These are phyloP conservation scores for Metroxylon sagu DNA, from an alignment of 176 grass and related monocot species.

Conservation along the genomic window DNA sequence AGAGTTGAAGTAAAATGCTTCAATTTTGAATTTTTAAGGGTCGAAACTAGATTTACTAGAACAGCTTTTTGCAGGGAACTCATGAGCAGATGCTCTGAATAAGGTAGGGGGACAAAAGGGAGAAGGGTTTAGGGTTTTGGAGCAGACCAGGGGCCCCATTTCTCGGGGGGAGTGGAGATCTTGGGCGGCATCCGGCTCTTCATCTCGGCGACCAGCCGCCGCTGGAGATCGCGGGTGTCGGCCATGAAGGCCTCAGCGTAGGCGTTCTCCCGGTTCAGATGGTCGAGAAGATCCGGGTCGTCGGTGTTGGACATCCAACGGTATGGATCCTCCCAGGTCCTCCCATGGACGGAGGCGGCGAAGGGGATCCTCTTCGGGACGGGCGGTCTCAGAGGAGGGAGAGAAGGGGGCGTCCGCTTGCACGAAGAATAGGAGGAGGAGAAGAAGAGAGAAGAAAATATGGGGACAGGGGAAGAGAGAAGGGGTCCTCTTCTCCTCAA, in stretches of 20 bases:
- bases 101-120: neutral
- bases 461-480: neutral
- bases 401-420: slow-evolving; percentile 6
- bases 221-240: slow-evolving; percentile 33
- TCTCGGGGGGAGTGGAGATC: slow-evolving; percentile 46
- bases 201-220: slow-evolving; percentile 60
- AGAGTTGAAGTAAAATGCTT: no score
- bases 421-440: slow-evolving; percentile 19
- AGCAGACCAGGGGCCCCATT: slow-evolving; percentile 71
- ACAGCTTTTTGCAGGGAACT: no score
- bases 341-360: slow-evolving; percentile 56
- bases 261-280: slow-evolving; percentile 57
- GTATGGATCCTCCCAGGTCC: slow-evolving; percentile 76
- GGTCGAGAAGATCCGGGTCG: slow-evolving; percentile 44
- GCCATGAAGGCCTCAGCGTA: slow-evolving; percentile 73
- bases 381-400: slow-evolving; percentile 18
- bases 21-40: no score
- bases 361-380: slow-evolving; percentile 70
- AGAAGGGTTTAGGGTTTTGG: neutral
- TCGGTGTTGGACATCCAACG: slow-evolving; percentile 81
- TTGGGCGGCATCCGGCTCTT: slow-evolving; percentile 50
- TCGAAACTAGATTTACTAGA: no score
- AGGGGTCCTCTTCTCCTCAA: slow-evolving; percentile 5
- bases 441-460: slow-evolving; percentile 14
- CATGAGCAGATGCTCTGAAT: no score